These are phyloP conservation scores for Plasmodium coatneyi DNA, from an alignment of 169 alveolate genomes.

Conservation along the genomic window DNA sequence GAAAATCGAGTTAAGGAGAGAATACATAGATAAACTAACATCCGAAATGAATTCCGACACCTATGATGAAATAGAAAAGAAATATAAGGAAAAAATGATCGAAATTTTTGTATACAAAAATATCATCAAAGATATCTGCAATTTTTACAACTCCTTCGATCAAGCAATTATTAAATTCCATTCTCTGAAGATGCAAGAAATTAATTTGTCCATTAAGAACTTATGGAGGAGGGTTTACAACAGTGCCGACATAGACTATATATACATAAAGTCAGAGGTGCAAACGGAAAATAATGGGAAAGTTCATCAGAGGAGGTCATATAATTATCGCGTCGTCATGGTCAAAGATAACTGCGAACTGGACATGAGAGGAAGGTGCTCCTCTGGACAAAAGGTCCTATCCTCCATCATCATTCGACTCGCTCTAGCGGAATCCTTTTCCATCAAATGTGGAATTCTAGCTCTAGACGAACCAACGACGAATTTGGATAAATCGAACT, in stretches of 20 bases:
- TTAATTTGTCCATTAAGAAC: slow-evolving; percentile 93
- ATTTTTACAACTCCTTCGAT: slow-evolving; percentile 77
- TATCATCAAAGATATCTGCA: slow-evolving; percentile 45
- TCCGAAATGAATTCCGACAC: slow-evolving; percentile 73
- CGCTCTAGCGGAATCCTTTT: slow-evolving; percentile 99
- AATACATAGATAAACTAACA: slow-evolving; percentile 68
- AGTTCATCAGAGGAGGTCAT: slow-evolving; percentile 77
- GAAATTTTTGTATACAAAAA: slow-evolving; percentile 69
- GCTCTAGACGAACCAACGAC: slow-evolving; percentile 99
- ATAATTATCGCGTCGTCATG: slow-evolving; percentile 90
- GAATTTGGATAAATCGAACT: slow-evolving; percentile 95
- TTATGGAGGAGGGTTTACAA: slow-evolving; percentile 97
- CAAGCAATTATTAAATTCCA: slow-evolving; percentile 80
- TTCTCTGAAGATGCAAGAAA: slow-evolving; percentile 94
- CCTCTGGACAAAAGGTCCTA: slow-evolving; percentile 98
- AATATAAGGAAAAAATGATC: slow-evolving; percentile 54
- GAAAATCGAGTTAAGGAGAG: slow-evolving; percentile 40
- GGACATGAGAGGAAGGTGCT: slow-evolving; percentile 97
- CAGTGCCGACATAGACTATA: slow-evolving; percentile 95
- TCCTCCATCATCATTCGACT: slow-evolving; percentile 97
- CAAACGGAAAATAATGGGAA: slow-evolving; percentile 29
- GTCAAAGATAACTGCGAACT: slow-evolving; percentile 87
- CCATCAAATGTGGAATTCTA: slow-evolving; percentile 96
- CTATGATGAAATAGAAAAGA: slow-evolving; percentile 58
- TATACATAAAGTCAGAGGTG: slow-evolving; percentile 70